These are phyloP conservation scores for Solanum verrucosum DNA, from an alignment of 257 asterid genomes.

Conservation along the genomic window DNA sequence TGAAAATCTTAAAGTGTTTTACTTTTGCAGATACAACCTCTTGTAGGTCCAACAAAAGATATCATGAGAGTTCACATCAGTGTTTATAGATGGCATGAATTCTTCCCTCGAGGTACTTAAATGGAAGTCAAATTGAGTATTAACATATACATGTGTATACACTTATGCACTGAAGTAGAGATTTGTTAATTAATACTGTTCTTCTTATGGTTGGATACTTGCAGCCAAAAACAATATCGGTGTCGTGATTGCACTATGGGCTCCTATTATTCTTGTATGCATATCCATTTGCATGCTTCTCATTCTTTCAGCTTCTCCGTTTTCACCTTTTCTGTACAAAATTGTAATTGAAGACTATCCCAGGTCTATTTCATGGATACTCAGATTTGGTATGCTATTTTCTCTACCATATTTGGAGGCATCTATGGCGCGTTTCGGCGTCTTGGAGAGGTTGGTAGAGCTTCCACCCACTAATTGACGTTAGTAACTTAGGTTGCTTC, in stretches of 20 bases:
- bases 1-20: not conserved
- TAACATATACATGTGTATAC: not conserved
- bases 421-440: constrained; percentile 99
- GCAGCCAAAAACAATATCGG: constrained; percentile 85
- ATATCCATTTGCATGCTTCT: constrained; percentile 3
- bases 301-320: constrained; percentile 5
- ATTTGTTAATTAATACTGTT: not conserved
- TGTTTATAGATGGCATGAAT: constrained; percentile 78
- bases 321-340: constrained; percentile 7
- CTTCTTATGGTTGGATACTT: constrained; percentile 3
- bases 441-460: constrained; percentile 80
- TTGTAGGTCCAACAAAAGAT: constrained; percentile 71
- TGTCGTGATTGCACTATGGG: constrained; percentile 91
- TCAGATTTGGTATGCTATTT: constrained; percentile 98
- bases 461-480: not conserved
- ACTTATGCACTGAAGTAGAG: not conserved
- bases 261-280: constrained; percentile 79
- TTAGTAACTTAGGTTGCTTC: not conserved
- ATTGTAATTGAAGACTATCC: constrained; percentile 9
- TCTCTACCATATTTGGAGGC: constrained; percentile 96
- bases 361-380: constrained; percentile 98
- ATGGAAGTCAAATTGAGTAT: not conserved
- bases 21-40: constrained; percentile 78
- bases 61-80: constrained; percentile 51
- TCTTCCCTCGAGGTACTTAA: constrained; percentile 80